Base-by-base conservation (phyloP, 352 stramenopile genomes). In the Aphanomyces stellatus region DNA sequence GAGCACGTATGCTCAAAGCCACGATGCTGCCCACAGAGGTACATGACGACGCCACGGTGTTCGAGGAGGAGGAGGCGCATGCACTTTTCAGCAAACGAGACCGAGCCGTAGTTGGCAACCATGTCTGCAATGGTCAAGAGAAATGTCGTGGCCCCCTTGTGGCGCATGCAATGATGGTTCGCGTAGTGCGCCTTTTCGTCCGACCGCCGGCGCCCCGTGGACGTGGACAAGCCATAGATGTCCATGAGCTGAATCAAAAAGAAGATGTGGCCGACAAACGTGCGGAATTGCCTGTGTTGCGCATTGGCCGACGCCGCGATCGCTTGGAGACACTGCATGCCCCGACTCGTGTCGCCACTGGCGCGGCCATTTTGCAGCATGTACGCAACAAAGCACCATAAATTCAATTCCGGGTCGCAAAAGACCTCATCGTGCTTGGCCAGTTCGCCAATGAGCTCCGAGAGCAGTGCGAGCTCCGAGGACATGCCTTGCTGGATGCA, bases 371-470 rank as follows among this genome's bases (percentile, higher is more conserved):
- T 34, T 13, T 57, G 34, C n/a, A 41, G 25, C 11, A 67, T 8
- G 25, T 37, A 67, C 27, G 60, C 60, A 11, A 67, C 42, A 28
- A 60, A 67, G 42, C 31, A 59, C 60, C 60, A 67, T 11, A 67
- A 41, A 42, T 67, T 49, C 41, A 67, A 59, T 11, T 22, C n/a
- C 19, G 34, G 22, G 31, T 67, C 42, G 49, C 60, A 67, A 59
- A 67, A 67, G 19, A 67, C 46, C 15, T 22, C 27, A 25, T 67
- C 60, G 15, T 67, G 60, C 49, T 67, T 67, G 60, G 40, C 57
- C 17, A 67, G 27, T 17, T 67, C 60, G 22, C 60, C 41, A 28
- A 67, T 42, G 8, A 67, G 41, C 24, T 41, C 60, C 24, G 43
- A 43, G 42, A 67, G 5, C 7, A 67, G 17, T 17, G 22, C 41